Evolutionary conservation across 2,329 filamentous ascomycete species (phyloP), one percentile per base, ranked within the genome.

Genomic region (Geosmithia flava): DNA sequence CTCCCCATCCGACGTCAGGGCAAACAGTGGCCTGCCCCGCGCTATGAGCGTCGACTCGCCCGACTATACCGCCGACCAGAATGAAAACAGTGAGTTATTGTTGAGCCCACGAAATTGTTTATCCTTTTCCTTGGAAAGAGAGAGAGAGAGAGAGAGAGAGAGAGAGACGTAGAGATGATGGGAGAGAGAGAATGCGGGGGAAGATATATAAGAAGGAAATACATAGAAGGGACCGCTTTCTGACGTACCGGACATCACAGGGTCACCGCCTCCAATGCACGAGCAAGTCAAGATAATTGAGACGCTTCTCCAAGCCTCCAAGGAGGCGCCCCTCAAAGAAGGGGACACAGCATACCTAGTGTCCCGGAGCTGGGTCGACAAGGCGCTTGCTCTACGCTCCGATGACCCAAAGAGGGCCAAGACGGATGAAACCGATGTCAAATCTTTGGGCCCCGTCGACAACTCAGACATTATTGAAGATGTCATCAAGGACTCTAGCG

Each of bases 381-480:
- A 80, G 50, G 87, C 93, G 2, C 70, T 83, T 50, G 76, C 84
- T 20, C 72, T 86, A 48, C 78, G 77, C 45, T 72, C 76, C 8
- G 75, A 79, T n/a, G 63, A 70, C 16, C 10, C 33, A 37, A 74
- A 76, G 49, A 66, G 73, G 47, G 72, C 71, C 19, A 71, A 74
- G 52, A 74, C 77, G 51, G 85, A 85, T 52, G 67, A 72, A n/a
- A 30, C 29, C 2, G 40, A 43, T 11, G 75, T 82, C 50, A 75
- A 79, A 4, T 56, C 68, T 7, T 75, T 93, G 49, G 89, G 89
- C 1, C 85, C 87, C 0, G 77, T 97, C 30, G 88, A 96, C 69
- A 96, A 96, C 60, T 81, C 85, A 0, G 85, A 90, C 59, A 81
- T 96, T 51, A 80, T 90, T 47, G 70, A 81, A 50, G 74, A 81